Base-by-base conservation (phyloP, 179 eudicot genomes). In the Silene noctiflora region DNA sequence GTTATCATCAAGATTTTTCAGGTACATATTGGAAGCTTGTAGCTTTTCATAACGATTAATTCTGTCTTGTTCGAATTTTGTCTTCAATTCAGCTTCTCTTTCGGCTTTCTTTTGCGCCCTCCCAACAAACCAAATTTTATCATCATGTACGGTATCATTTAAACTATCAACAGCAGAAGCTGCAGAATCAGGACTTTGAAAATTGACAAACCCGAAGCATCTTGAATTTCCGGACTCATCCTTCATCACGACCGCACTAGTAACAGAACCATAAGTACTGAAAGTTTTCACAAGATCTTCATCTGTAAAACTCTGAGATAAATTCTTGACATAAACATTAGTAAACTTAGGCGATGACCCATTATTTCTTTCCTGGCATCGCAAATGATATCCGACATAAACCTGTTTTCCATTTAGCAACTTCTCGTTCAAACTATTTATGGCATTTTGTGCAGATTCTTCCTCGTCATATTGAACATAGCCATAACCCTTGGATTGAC, bases 191-290 rank as follows among this genome's bases (percentile, higher is more conserved):
- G 86, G 79, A 33, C 69, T 81, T 67, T 83, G 75, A 56, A 86
- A 89, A 68, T 90, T 89, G 5, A 89, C 90, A 84, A 90, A 90
- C 11, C 90, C 92, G 66, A 89, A 89, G 51, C 90, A 78, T 59
- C 75, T 82, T 0, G 91, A 87, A 17, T 79, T 85, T 11, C 89
- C 89, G 70, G 79, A 81, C n/a, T 55, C 42, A 69, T 90, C 96
- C 79, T 67, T 90, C 90, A 87, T 85, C 33, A 90, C 88, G 55
- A 86, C 83, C 35, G 86, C 85, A 74, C 91, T 87, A 24, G 89
- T 89, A 16, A 90, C 83, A 4, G 79, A 16, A 17, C 96, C 92
- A 85, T 75, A 84, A 24, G 78, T 77, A 24, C 76, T 74, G 60
- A 90, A 89, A 10, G 59, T 48, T 39, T 68, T 81, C 82, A 62